Percentiles rank a stretch among this genome's conserved stretches.
Conservation (phyloP, 2,329 filamentous ascomycete species). For the Metarhizium guizhouense region DNA sequence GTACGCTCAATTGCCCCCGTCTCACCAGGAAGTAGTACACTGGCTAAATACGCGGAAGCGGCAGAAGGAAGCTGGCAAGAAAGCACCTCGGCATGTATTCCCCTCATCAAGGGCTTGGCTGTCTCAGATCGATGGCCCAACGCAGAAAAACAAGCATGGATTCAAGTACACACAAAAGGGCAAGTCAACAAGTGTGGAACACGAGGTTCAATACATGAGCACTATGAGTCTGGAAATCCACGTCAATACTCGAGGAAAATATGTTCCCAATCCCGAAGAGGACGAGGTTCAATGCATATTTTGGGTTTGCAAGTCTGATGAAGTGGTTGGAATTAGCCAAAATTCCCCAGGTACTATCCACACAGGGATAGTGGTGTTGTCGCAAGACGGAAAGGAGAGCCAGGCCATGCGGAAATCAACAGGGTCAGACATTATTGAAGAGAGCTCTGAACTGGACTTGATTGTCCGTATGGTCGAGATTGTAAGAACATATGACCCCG, state of each 20-base stretch:
- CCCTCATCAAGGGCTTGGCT: slow-evolving; percentile 32
- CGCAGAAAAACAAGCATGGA: slow-evolving; percentile 70
- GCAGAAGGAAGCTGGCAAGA: slow-evolving; percentile 11
- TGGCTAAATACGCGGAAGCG: slow-evolving; percentile 49
- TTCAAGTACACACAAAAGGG: slow-evolving; percentile 79
- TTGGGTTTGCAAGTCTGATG: slow-evolving; percentile 78
- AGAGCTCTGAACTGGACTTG: slow-evolving; percentile 73
- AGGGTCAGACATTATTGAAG: slow-evolving; percentile 58
- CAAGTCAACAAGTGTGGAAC: slow-evolving; percentile 66
- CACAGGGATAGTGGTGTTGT: slow-evolving; percentile 66
- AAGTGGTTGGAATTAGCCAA: slow-evolving; percentile 29
- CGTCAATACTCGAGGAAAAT: slow-evolving; percentile 71
- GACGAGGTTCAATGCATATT: slow-evolving; percentile 86
- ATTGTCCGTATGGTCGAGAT: slow-evolving; percentile 81
- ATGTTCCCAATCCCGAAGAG: slow-evolving; percentile 82
- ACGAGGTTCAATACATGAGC: slow-evolving; percentile 90
- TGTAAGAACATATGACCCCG: slow-evolving; percentile 76
- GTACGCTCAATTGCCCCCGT: slow-evolving; percentile 61
- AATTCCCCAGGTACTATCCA: slow-evolving; percentile 40
- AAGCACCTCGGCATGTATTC: slow-evolving; percentile 13
- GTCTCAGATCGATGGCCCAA: slow-evolving; percentile 84
- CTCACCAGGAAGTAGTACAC: slow-evolving; percentile 53
- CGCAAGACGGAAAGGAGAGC: slow-evolving; percentile 49
- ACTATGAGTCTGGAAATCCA: slow-evolving; percentile 92
- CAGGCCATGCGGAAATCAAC: slow-evolving; percentile 54